phyloP scores from a whole-genome alignment of 768 basidiomycete species.

The Agrocybe praecox region DNA sequence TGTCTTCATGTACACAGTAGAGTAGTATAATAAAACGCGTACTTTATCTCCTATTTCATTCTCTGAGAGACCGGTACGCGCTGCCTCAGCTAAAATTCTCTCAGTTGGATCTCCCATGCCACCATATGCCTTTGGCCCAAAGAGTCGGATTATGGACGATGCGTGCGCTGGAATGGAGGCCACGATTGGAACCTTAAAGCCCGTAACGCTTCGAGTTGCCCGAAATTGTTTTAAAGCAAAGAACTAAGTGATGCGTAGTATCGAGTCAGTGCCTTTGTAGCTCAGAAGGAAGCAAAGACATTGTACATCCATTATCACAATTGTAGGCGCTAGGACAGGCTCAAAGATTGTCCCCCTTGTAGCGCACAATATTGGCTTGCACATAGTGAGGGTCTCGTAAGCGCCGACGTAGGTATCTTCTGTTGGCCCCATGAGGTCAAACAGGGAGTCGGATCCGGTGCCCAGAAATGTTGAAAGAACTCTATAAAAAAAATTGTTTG shows the following conservation, averaged over 20 bases:
- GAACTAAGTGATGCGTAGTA: too few species aligned
- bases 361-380: neutral
- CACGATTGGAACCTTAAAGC: too few species aligned
- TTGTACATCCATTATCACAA: conserved; percentile 2
- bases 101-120: conserved; percentile 5
- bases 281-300: neutral
- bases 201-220: too few species aligned
- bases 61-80: neutral
- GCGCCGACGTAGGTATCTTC: neutral
- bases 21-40: neutral
- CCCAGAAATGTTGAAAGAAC: too few species aligned
- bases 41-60: conserved; percentile 7
- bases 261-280: too few species aligned
- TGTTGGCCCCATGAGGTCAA: neutral
- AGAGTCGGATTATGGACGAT: conserved; percentile 1
- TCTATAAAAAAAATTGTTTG: too few species aligned
- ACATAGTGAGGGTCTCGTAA: neutral
- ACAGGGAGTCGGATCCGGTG: neutral
- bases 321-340: neutral
- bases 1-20: neutral
- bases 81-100: conserved; percentile 3
- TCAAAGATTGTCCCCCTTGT: conserved; percentile 2
- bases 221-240: too few species aligned
- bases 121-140: conserved; percentile 7
- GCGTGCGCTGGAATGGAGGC: conserved; percentile 1